Percentiles rank a stretch among this genome's conserved stretches.
Evolutionary conservation across 2,329 filamentous ascomycete genomes (phyloP).

Genomic region (Elsinoe batatas): DNA sequence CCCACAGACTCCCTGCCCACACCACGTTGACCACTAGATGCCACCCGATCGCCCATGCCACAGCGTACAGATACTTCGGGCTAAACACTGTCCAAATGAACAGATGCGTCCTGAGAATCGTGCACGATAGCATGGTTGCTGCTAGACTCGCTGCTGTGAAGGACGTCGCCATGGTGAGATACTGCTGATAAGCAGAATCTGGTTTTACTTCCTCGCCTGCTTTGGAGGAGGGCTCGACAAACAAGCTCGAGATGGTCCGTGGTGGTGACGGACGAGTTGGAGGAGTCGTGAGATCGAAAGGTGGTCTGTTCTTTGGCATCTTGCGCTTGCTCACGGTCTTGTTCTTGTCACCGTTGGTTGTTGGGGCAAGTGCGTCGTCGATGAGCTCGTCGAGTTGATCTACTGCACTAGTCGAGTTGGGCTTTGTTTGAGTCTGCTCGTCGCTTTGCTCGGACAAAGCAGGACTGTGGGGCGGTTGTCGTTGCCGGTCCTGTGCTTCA

Average conservation of each 20-base stretch:
- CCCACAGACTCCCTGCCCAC: slow-evolving; percentile 47
- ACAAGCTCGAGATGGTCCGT: neutral
- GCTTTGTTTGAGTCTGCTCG: neutral
- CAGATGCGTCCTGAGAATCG: slow-evolving; percentile 70
- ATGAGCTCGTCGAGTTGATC: slow-evolving; percentile 6
- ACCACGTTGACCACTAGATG: slow-evolving; percentile 65
- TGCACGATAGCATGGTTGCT: slow-evolving; percentile 83
- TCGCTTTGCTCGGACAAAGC: neutral
- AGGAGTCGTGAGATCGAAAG: neutral
- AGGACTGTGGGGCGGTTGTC: neutral
- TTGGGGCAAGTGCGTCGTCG: neutral
- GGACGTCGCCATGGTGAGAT: slow-evolving; percentile 49
- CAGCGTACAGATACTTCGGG: slow-evolving; percentile 86
- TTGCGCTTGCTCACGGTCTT: neutral
- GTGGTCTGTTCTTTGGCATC: neutral
- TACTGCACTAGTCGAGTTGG: neutral
- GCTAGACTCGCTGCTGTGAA: slow-evolving; percentile 57
- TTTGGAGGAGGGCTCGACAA: neutral
- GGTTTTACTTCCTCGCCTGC: slow-evolving; percentile 11
- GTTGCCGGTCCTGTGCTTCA: neutral
- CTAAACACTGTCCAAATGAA: slow-evolving; percentile 99
- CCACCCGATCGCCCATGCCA: slow-evolving; percentile 77
- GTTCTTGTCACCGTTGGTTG: neutral
- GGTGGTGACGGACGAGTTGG: neutral
- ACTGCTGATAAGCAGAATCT: slow-evolving; percentile 15